Conservation (phyloP, 1,284 basidiomycete genomes). For the Apiotrichum mycotoxinovorans region DNA sequence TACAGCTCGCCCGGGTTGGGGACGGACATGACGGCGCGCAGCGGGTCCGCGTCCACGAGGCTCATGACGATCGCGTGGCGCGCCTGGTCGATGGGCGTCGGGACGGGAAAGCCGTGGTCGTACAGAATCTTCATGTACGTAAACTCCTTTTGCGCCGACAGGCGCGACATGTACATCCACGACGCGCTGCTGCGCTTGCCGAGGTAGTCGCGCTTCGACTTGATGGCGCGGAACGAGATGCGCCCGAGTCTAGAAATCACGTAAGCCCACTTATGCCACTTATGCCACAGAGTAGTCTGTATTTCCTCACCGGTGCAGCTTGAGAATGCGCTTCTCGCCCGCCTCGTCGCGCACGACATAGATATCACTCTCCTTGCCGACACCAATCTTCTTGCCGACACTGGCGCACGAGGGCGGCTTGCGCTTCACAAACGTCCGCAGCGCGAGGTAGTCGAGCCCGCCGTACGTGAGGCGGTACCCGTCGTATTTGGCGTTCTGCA, state of each 20-base stretch:
- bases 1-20: slow-evolving; percentile 85
- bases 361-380: slow-evolving; percentile 97
- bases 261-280: no score
- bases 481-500: slow-evolving; percentile 93
- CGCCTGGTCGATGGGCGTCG: slow-evolving; percentile 87
- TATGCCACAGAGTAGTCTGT: no score
- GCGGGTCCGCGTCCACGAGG: slow-evolving; percentile 89
- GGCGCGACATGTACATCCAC: slow-evolving; percentile 99
- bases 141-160: slow-evolving; percentile 95
- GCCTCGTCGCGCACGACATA: slow-evolving; percentile 84
- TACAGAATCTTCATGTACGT: slow-evolving; percentile 99
- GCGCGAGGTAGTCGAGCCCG: slow-evolving; percentile 92
- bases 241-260: slow-evolving; percentile 77
- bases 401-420: slow-evolving; percentile 69
- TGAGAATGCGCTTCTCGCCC: slow-evolving; percentile 81
- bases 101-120: slow-evolving; percentile 90
- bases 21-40: slow-evolving; percentile 85
- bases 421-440: slow-evolving; percentile 85
- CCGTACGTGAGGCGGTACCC: slow-evolving; percentile 97
- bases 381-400: slow-evolving; percentile 95
- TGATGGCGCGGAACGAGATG: slow-evolving; percentile 94
- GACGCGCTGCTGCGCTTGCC: slow-evolving; percentile 92
- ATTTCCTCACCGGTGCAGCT: slow-evolving; percentile 83
- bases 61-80: slow-evolving; percentile 96
- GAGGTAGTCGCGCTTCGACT: slow-evolving; percentile 94